Evolutionary conservation across 2,329 filamentous ascomycete species (phyloP).

Genomic region (Pseudogymnoascus sp.): DNA sequence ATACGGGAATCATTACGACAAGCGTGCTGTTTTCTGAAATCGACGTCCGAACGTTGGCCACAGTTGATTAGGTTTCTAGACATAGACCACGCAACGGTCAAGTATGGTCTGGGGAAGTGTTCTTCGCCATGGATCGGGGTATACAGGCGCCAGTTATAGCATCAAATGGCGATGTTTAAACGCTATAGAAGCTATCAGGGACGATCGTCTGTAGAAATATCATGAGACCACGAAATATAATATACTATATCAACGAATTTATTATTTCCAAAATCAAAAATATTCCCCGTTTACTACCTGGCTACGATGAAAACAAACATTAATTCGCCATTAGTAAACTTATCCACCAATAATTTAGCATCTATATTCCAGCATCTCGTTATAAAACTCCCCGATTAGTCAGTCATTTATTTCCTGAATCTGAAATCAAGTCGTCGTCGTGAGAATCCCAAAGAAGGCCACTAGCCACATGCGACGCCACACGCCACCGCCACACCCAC

Average conservation of each 20-base stretch:
- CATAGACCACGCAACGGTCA: background rate
- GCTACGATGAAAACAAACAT: background rate
- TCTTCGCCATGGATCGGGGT: background rate
- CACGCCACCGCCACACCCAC: background rate
- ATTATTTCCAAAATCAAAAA: background rate
- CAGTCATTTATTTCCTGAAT: background rate
- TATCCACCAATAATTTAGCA: background rate
- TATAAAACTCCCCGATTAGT: background rate
- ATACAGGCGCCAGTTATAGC: background rate
- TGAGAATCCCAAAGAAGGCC: background rate
- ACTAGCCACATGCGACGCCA: background rate
- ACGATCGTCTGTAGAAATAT: background rate
- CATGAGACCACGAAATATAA: background rate
- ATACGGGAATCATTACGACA: background rate
- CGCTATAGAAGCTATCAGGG: background rate
- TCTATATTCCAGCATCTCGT: background rate
- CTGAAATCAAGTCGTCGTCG: background rate
- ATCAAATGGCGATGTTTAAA: background rate
- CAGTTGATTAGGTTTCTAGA: background rate
- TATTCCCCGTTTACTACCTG: no score
- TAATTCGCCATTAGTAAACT: background rate
- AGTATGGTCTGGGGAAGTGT: background rate
- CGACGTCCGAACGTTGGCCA: background rate
- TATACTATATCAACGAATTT: background rate
- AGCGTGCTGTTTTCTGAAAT: background rate